These are phyloP conservation scores for Chlorella sp. DNA, from an alignment of 139 green algal genomes.

Conservation along the genomic window DNA sequence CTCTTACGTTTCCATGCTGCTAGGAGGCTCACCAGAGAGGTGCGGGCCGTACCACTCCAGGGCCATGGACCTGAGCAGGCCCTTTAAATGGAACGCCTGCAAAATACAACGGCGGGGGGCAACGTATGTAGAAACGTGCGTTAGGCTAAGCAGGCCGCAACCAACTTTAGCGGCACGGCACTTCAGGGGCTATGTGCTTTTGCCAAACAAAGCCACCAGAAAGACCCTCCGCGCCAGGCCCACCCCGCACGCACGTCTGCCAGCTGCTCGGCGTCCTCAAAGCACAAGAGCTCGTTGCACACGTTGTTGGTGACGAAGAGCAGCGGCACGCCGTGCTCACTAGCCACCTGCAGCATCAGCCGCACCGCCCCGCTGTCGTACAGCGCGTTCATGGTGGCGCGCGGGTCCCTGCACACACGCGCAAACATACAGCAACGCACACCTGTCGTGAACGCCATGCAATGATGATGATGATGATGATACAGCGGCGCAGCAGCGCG, in stretches of 20 bases:
- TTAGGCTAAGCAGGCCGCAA: too few relatives aligned
- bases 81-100: slow-evolving; percentile 9
- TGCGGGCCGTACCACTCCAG: slow-evolving; percentile 23
- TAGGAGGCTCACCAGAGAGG: slow-evolving; percentile 11
- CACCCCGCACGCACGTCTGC: slow-evolving; percentile 9
- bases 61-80: slow-evolving; percentile 16
- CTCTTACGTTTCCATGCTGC: too few relatives aligned
- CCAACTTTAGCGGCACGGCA: too few relatives aligned
- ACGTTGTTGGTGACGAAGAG: slow-evolving; percentile 50
- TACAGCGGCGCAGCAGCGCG: too few relatives aligned
- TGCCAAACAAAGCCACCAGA: too few relatives aligned
- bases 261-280: slow-evolving; percentile 22
- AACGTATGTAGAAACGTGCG: too few relatives aligned
- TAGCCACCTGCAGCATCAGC: slow-evolving; percentile 23
- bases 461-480: too few relatives aligned
- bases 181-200: too few relatives aligned
- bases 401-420: slow-evolving; percentile 19
- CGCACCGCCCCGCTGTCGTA: slow-evolving; percentile 24
- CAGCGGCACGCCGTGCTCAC: slow-evolving; percentile 25
- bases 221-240: too few relatives aligned
- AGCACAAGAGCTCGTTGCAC: slow-evolving; percentile 36
- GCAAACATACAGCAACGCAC: not conserved
- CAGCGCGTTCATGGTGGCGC: slow-evolving; percentile 41
- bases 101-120: too few relatives aligned
- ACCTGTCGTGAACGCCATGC: too few relatives aligned